Conservation (phyloP, 768 basidiomycete species). For the Leccinum obscurum region DNA sequence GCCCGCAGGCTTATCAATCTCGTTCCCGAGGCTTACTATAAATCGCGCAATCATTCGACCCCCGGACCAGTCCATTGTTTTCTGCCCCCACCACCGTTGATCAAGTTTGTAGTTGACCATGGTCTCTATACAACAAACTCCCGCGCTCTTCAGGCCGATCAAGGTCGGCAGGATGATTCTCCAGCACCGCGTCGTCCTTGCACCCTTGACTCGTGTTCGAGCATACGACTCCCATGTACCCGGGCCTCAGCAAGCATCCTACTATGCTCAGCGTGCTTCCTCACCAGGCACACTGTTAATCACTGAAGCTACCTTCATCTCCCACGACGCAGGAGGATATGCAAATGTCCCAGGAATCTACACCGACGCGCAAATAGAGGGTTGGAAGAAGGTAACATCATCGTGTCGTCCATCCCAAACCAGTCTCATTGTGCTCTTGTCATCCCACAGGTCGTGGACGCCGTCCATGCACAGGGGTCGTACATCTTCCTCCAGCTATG, state of each 20-base stretch:
- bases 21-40: not conserved
- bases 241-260: slow-evolving; percentile 38
- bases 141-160: slow-evolving; percentile 46
- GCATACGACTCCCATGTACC: slow-evolving; percentile 38
- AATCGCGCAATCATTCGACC: not conserved
- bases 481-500: slow-evolving; percentile 31
- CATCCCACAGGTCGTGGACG: slow-evolving; percentile 46
- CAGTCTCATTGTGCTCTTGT: not conserved
- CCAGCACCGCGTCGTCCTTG: slow-evolving; percentile 51
- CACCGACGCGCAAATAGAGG: slow-evolving; percentile 47
- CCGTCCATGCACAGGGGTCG: slow-evolving; percentile 52
- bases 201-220: slow-evolving; percentile 51
- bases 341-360: slow-evolving; percentile 1
- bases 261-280: slow-evolving; percentile 49
- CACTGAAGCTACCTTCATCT: not conserved
- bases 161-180: slow-evolving; percentile 42
- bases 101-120: not conserved
- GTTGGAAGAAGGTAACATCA: slow-evolving; percentile 44
- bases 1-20: too few species aligned
- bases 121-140: not conserved
- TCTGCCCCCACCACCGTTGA: not conserved
- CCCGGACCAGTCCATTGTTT: not conserved
- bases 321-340: not conserved
- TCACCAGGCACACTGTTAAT: slow-evolving; percentile 40
- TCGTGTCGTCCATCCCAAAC: not conserved